Conservation (phyloP, 305 asterid genomes). For the Fraxinus floribunda region DNA sequence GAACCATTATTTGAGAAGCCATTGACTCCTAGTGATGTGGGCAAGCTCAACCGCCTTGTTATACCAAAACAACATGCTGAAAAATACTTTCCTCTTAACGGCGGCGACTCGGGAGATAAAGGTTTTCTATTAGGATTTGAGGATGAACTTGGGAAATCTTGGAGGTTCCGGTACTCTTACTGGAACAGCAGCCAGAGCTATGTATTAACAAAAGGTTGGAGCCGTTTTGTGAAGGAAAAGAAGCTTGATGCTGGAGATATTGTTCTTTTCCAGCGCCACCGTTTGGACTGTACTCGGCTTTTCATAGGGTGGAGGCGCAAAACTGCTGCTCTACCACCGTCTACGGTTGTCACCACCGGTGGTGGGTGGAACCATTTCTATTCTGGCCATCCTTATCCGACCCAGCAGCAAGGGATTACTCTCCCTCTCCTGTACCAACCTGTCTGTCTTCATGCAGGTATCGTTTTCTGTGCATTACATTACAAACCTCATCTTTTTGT, state of each 20-base stretch:
- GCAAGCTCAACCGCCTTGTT: slow-evolving; percentile 25
- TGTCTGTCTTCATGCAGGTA: slow-evolving; percentile 38
- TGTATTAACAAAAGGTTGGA: slow-evolving; percentile 25
- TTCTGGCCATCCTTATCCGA: slow-evolving; percentile 30
- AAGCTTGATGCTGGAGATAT: slow-evolving; percentile 49
- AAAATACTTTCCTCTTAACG: slow-evolving; percentile 15
- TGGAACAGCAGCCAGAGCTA: slow-evolving; percentile 27
- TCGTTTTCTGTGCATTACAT: slow-evolving; percentile 7
- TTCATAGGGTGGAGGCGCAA: slow-evolving; percentile 60
- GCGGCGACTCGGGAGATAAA: not conserved
- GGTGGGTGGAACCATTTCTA: slow-evolving; percentile 26
- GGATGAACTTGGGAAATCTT: slow-evolving; percentile 41
- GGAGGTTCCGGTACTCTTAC: slow-evolving; percentile 22
- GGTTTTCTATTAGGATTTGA: slow-evolving; percentile 15
- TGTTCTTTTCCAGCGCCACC: slow-evolving; percentile 47
- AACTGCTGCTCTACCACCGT: not conserved
- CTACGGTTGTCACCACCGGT: not conserved
- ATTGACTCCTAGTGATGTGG: slow-evolving; percentile 24
- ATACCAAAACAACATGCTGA: slow-evolving; percentile 22
- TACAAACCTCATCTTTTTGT: not conserved
- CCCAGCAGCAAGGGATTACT: slow-evolving; percentile 22
- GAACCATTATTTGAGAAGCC: slow-evolving; percentile 29
- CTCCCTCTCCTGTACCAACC: slow-evolving; percentile 23
- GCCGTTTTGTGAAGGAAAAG: slow-evolving; percentile 21
- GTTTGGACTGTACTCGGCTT: slow-evolving; percentile 34